phyloP scores from a whole-genome alignment of 345 rosid species.

The Salix udensis region DNA sequence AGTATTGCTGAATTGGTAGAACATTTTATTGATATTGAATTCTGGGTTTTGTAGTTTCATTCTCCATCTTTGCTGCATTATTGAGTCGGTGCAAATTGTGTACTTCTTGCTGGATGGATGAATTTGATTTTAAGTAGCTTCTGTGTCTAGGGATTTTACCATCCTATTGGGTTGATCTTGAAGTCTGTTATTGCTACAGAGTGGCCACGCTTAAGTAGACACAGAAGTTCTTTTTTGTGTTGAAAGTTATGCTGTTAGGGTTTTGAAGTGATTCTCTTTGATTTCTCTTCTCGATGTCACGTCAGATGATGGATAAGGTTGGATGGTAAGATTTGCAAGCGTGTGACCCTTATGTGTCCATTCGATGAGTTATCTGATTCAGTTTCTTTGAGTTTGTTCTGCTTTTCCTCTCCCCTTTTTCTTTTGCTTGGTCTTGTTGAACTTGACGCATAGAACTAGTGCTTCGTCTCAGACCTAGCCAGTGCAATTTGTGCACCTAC shows the following conservation, averaged over 20 bases:
- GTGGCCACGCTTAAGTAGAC: constrained; percentile 10
- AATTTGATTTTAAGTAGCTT: constrained; percentile 9
- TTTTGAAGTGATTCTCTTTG: not conserved
- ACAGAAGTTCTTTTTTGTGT: not conserved
- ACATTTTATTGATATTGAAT: not conserved
- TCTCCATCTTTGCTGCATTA: constrained; percentile 6
- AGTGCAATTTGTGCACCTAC: not conserved
- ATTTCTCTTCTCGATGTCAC: not conserved
- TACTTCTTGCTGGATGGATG: constrained; percentile 3
- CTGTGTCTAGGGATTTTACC: not conserved
- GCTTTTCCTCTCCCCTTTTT: not conserved
- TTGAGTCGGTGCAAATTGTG: constrained; percentile 6
- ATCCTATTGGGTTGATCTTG: constrained; percentile 3
- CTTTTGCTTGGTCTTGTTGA: not conserved
- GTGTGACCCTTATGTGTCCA: not conserved
- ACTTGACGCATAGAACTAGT: not conserved
- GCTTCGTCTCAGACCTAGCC: not conserved
- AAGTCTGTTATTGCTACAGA: constrained; percentile 17
- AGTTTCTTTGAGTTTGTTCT: not conserved
- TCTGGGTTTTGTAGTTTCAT: constrained; percentile 6
- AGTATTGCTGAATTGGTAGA: not conserved
- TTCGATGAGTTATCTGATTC: not conserved
- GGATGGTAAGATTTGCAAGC: not conserved
- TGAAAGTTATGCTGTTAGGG: not conserved
- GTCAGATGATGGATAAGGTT: not conserved